Conservation (phyloP, 1,284 basidiomycete genomes). For the Trametes hirsuta region DNA sequence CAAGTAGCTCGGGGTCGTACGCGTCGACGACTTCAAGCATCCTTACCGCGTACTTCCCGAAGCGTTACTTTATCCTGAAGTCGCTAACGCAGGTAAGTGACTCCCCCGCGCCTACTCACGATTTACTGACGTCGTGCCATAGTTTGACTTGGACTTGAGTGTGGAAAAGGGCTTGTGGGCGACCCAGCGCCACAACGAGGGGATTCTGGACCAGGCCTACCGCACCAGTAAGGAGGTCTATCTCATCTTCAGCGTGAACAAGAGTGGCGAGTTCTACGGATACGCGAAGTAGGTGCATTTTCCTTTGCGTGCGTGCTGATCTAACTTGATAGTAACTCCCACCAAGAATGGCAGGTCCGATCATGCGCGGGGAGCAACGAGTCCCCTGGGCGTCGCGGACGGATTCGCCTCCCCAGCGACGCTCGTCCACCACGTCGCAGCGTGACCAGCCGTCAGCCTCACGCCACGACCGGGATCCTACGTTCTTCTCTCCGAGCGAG, state of each 20-base stretch:
- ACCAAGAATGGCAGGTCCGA: slow-evolving; percentile 65
- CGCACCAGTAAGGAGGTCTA: slow-evolving; percentile 86
- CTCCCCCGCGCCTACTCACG: background rate
- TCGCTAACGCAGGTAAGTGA: slow-evolving; percentile 73
- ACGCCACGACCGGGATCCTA: slow-evolving; percentile 19
- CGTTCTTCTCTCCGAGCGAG: slow-evolving; percentile 47
- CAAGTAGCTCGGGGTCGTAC: slow-evolving; percentile 69
- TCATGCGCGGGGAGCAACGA: slow-evolving; percentile 52
- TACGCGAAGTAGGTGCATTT: slow-evolving; percentile 69
- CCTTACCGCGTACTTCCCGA: slow-evolving; percentile 76
- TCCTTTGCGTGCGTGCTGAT: background rate
- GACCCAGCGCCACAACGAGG: slow-evolving; percentile 94
- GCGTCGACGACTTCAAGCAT: slow-evolving; percentile 78
- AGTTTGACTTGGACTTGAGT: slow-evolving; percentile 86
- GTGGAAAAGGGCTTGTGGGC: slow-evolving; percentile 87
- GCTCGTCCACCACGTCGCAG: slow-evolving; percentile 23
- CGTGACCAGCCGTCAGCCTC: slow-evolving; percentile 26
- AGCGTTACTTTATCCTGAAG: slow-evolving; percentile 93
- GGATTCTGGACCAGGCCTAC: slow-evolving; percentile 87
- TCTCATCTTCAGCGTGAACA: slow-evolving; percentile 92
- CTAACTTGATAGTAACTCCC: background rate
- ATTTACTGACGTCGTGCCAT: background rate
- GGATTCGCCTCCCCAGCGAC: slow-evolving; percentile 37
- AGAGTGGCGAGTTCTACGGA: slow-evolving; percentile 89
- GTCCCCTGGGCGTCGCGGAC: slow-evolving; percentile 63